Conservation (phyloP, 805 yeast genomes). For the Saturnispora kantuleensis region DNA sequence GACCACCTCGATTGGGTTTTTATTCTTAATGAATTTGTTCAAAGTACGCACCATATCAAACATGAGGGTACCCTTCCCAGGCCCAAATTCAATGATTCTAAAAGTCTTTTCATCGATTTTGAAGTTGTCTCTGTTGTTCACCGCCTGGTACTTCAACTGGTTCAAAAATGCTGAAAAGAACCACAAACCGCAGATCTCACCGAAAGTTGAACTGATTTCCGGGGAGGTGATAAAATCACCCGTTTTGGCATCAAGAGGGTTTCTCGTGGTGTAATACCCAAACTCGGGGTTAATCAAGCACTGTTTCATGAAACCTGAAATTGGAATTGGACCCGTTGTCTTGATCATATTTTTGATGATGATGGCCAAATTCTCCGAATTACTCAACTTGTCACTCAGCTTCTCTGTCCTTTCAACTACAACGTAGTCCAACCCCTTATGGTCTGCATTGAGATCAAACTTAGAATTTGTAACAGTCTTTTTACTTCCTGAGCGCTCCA, state of each 20-base stretch:
- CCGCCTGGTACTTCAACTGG: constrained; percentile 40
- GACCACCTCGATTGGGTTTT: constrained; percentile 35
- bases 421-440: background rate
- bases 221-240: constrained; percentile 86
- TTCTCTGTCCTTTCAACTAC: constrained; percentile 4
- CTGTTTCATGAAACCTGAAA: constrained; percentile 70
- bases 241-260: constrained; percentile 40
- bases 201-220: constrained; percentile 79
- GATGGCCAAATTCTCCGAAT: constrained; percentile 13
- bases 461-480: background rate
- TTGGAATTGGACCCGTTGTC: constrained; percentile 67
- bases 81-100: constrained; percentile 69
- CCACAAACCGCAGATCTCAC: constrained; percentile 79
- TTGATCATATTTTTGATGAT: constrained; percentile 41
- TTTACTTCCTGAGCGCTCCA: background rate
- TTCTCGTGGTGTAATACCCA: constrained; percentile 72
- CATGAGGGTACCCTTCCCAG: constrained; percentile 77
- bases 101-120: constrained; percentile 25
- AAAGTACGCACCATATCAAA: constrained; percentile 47
- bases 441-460: background rate
- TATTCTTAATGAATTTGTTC: constrained; percentile 28
- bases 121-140: constrained; percentile 14
- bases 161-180: constrained; percentile 44
- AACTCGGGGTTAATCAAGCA: constrained; percentile 67
- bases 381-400: constrained; percentile 1